Evolutionary conservation across 768 basidiomycete genomes (phyloP).

Genomic region (Termitomyces sp.): DNA sequence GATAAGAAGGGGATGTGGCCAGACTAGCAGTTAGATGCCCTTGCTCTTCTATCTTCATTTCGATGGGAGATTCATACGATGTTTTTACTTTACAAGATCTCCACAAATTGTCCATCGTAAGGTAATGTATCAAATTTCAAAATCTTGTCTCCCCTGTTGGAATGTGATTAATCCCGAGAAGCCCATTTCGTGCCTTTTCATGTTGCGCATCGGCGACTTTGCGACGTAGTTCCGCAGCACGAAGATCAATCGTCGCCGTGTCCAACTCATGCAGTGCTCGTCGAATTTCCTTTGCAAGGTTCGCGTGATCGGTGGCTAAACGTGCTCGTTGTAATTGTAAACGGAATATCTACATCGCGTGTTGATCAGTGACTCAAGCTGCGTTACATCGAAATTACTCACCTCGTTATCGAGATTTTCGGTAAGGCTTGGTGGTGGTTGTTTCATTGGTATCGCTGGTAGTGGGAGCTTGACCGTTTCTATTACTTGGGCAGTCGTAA

Average conservation of each 20-base stretch:
- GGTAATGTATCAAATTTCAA: background rate
- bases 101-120: background rate
- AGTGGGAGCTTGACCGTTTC: slow-evolving; percentile 8
- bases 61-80: background rate
- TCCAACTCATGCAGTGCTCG: slow-evolving; percentile 61
- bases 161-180: slow-evolving; percentile 49
- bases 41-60: background rate
- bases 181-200: slow-evolving; percentile 57
- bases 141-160: background rate
- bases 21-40: background rate
- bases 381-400: background rate
- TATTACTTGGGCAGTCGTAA: background rate
- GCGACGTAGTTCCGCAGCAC: slow-evolving; percentile 52
- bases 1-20: background rate
- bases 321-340: slow-evolving; percentile 33
- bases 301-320: slow-evolving; percentile 33
- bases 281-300: slow-evolving; percentile 32
- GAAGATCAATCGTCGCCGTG: slow-evolving; percentile 52
- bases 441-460: slow-evolving; percentile 26
- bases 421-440: slow-evolving; percentile 22
- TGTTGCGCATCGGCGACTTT: slow-evolving; percentile 52
- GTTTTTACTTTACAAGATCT: background rate
- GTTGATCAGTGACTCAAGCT: background rate
- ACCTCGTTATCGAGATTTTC: slow-evolving; percentile 17
- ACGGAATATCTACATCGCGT: slow-evolving; percentile 21